Evolutionary conservation across 2,329 filamentous ascomycete species (phyloP).

Genomic region (Neurospora sp.): DNA sequence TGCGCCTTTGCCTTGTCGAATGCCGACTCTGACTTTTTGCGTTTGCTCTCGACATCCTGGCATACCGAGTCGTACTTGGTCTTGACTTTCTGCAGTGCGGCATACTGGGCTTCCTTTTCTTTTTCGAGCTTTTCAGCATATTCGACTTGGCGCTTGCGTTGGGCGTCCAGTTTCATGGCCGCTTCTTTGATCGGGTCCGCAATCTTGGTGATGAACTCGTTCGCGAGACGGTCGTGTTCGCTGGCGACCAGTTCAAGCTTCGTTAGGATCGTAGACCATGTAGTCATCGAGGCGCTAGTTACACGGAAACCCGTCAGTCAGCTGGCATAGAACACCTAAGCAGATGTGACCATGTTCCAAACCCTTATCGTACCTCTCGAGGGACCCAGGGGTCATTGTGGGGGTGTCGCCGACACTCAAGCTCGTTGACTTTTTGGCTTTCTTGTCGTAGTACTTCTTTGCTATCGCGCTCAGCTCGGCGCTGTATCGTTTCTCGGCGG

Average conservation of each 20-base stretch:
- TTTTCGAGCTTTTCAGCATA: constrained; percentile 83
- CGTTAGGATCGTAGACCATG: constrained; percentile 88
- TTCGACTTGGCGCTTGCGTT: constrained; percentile 83
- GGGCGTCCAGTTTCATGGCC: constrained; percentile 70
- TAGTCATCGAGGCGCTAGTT: constrained; percentile 79
- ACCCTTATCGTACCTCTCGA: constrained; percentile 58
- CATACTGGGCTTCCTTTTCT: constrained; percentile 76
- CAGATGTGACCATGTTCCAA: constrained; percentile 1
- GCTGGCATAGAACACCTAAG: background rate
- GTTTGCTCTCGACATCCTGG: constrained; percentile 86
- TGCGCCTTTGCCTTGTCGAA: constrained; percentile 93
- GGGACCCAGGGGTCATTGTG: constrained; percentile 83
- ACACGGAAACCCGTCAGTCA: constrained; percentile 5
- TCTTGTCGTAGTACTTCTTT: constrained; percentile 94
- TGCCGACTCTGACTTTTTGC: constrained; percentile 91
- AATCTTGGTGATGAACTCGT: constrained; percentile 67
- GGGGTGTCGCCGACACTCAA: constrained; percentile 92
- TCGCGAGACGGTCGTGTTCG: constrained; percentile 80
- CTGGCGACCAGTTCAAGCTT: constrained; percentile 80
- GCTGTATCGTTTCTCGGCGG: constrained; percentile 94
- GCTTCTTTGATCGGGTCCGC: constrained; percentile 79
- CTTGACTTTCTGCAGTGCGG: constrained; percentile 82
- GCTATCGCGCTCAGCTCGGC: constrained; percentile 78
- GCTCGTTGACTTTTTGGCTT: constrained; percentile 76
- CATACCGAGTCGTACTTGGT: constrained; percentile 86